Conservation (phyloP, 192 early-diverging fungal species). For the Coemansia guatemalensis region DNA sequence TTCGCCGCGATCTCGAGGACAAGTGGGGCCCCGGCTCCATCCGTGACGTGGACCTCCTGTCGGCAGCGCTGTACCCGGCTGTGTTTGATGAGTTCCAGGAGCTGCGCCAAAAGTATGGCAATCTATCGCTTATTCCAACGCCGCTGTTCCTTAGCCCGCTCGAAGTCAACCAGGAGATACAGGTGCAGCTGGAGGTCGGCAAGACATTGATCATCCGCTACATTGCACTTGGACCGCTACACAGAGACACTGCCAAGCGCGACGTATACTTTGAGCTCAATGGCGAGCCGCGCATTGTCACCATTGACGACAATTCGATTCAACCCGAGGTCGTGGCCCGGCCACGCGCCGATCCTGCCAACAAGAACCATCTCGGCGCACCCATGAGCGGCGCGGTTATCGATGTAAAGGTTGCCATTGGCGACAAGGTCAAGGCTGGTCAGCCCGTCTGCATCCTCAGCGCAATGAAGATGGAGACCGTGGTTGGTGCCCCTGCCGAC, state of each 20-base stretch:
- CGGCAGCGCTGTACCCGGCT: conserved; percentile 90
- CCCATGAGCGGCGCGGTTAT: conserved; percentile 98
- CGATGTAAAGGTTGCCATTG: conserved; percentile 84
- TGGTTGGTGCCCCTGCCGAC: conserved; percentile 77
- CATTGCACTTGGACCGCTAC: conserved; percentile 82
- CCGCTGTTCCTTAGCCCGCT: conserved; percentile 87
- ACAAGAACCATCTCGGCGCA: conserved; percentile 82
- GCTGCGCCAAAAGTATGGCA: conserved; percentile 76
- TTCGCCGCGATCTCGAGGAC: conserved; percentile 74
- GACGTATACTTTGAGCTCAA: conserved; percentile 98
- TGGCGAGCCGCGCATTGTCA: conserved; percentile 88
- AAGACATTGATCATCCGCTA: conserved; percentile 89
- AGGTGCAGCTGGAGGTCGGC: conserved; percentile 82
- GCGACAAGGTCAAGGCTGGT: conserved; percentile 81
- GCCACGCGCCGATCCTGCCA: conserved; percentile 72
- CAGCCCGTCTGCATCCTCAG: conserved; percentile 89
- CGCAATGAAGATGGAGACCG: conserved; percentile 99
- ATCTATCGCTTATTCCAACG: conserved; percentile 87
- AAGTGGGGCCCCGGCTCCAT: conserved; percentile 77
- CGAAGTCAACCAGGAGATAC: conserved; percentile 86
- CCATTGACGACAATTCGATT: conserved; percentile 64
- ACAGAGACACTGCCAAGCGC: conserved; percentile 64
- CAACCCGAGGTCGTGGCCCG: conserved; percentile 61
- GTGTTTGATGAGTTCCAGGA: conserved; percentile 85
- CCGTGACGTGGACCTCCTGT: conserved; percentile 83